A percentile compares a stretch with the other conserved stretches of the same genome.
phyloP scores from a whole-genome alignment of 352 stramenopile species.

The Globisporangium orthogonon region DNA sequence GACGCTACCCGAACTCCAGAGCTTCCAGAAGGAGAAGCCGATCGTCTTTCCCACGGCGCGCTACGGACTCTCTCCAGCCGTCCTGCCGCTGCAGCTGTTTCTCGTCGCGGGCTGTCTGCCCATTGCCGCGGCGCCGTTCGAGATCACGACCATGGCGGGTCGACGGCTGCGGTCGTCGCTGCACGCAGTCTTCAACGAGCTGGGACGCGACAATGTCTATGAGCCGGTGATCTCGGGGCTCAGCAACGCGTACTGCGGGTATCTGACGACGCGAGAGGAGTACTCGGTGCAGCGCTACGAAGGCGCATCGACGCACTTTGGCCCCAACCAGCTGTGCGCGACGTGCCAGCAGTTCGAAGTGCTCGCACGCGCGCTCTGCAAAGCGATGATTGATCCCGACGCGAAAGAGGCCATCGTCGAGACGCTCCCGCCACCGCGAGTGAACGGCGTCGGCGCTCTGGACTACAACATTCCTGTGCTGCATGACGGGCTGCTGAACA shows the following conservation, averaged over 20 bases:
- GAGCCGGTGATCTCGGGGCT: slow-evolving; percentile 67
- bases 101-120: slow-evolving; percentile 45
- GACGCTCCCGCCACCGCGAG: slow-evolving; percentile 33
- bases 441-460: slow-evolving; percentile 53
- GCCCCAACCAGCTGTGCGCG: slow-evolving; percentile 75
- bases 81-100: slow-evolving; percentile 73
- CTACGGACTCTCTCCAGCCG: slow-evolving; percentile 61
- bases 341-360: slow-evolving; percentile 78
- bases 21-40: slow-evolving; percentile 70
- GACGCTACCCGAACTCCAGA: slow-evolving; percentile 66
- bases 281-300: slow-evolving; percentile 86
- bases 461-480: slow-evolving; percentile 78
- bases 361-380: slow-evolving; percentile 27
- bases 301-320: slow-evolving; percentile 87
- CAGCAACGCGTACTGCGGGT: slow-evolving; percentile 81
- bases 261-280: slow-evolving; percentile 82
- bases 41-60: slow-evolving; percentile 74
- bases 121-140: slow-evolving; percentile 73
- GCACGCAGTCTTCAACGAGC: slow-evolving; percentile 17
- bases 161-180: slow-evolving; percentile 49
- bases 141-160: slow-evolving; percentile 82
- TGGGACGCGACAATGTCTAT: slow-evolving; percentile 8
- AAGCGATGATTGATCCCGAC: slow-evolving; percentile 5
- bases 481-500: slow-evolving; percentile 45
- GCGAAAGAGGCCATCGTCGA: slow-evolving; percentile 12